Percentiles rank a stretch among this genome's conserved stretches.
These are phyloP conservation scores for Ophiostoma angusticollis DNA, from an alignment of 2,329 filamentous ascomycete species.

Conservation along the genomic window DNA sequence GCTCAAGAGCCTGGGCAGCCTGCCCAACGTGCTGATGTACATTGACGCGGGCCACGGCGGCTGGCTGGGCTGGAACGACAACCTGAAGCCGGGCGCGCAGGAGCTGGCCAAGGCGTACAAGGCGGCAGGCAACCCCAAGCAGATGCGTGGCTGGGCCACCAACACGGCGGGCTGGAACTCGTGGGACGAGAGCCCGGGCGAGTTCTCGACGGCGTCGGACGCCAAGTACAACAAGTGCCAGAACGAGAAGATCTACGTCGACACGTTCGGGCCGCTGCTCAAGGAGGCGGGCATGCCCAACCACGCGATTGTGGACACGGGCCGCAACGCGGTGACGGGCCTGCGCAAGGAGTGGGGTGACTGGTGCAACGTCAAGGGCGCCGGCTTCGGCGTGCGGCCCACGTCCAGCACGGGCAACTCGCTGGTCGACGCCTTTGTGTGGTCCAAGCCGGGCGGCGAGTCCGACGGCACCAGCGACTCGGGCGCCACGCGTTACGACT, in stretches of 20 bases:
- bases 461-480: slow-evolving; percentile 31
- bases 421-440: slow-evolving; percentile 50
- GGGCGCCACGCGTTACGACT: slow-evolving; percentile 23
- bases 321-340: slow-evolving; percentile 28
- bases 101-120: slow-evolving; percentile 28
- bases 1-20: slow-evolving; percentile 39
- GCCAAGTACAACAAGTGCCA: slow-evolving; percentile 29
- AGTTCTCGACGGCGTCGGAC: slow-evolving; percentile 29
- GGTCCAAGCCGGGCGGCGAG: slow-evolving; percentile 51
- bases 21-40: slow-evolving; percentile 51
- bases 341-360: slow-evolving; percentile 32
- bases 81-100: slow-evolving; percentile 29
- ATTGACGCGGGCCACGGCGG: slow-evolving; percentile 51
- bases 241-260: slow-evolving; percentile 31
- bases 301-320: slow-evolving; percentile 30
- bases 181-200: slow-evolving; percentile 25
- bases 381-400: slow-evolving; percentile 47
- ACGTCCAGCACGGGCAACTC: slow-evolving; percentile 42
- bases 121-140: slow-evolving; percentile 24
- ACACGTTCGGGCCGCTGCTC: slow-evolving; percentile 26
- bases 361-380: slow-evolving; percentile 42
- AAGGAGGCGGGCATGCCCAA: slow-evolving; percentile 27
- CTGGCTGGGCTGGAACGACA: slow-evolving; percentile 52
- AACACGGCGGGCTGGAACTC: slow-evolving; percentile 29
- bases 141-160: slow-evolving; percentile 27